Percentiles rank a stretch among this genome's conserved stretches.
phyloP scores from a whole-genome alignment of 176 grass and related monocot species.

The Zizania latifolia region DNA sequence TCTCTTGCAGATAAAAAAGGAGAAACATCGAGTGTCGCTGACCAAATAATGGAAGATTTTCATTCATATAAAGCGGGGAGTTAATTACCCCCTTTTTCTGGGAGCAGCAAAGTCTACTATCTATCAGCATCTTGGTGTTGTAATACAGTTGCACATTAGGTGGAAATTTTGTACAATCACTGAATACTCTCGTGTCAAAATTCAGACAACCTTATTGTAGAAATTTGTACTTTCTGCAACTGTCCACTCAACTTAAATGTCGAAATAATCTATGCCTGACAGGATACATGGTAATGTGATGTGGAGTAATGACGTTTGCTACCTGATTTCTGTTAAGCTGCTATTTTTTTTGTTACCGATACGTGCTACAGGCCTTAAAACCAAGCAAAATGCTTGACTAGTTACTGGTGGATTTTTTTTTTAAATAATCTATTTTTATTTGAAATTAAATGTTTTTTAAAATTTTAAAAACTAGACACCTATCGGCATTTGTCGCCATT shows the following conservation, averaged over 20 bases:
- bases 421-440: too few relatives aligned
- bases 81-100: not conserved
- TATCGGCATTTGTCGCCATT: too few relatives aligned
- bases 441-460: too few relatives aligned
- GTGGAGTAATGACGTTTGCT: not conserved
- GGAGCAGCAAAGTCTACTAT: not conserved
- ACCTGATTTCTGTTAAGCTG: not conserved
- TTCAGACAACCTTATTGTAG: constrained; percentile 6
- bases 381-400: not conserved
- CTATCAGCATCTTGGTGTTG: constrained; percentile 11
- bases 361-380: too few relatives aligned
- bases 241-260: not conserved
- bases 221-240: not conserved
- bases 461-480: too few relatives aligned
- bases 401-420: not conserved
- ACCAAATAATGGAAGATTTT: constrained; percentile 34
- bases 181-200: not conserved
- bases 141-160: not conserved
- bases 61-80: constrained; percentile 18
- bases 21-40: not conserved
- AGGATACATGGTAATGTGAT: not conserved
- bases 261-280: not conserved
- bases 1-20: constrained; percentile 6
- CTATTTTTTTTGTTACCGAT: not conserved
- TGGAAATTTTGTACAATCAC: constrained; percentile 15